A percentile compares a stretch with the other conserved stretches of the same genome.
phyloP scores from a whole-genome alignment of 1,139 yeast species.

The Nakaseomyces bracarensis region DNA sequence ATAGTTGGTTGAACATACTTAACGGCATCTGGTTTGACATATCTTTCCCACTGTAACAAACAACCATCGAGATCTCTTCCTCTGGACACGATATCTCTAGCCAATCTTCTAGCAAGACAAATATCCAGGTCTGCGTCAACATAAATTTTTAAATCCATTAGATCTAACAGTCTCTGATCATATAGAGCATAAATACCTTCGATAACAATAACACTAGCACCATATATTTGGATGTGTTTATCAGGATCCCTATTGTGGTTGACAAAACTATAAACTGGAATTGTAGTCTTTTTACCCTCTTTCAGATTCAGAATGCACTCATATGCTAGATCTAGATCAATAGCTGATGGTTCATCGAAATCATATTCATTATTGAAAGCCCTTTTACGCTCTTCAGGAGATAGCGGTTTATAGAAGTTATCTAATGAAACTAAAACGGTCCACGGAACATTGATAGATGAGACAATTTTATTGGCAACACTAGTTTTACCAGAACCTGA shows the following conservation, averaged over 20 bases:
- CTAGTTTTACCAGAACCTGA: constrained; percentile 96
- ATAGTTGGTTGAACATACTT: constrained; percentile 68
- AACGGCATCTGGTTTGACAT: constrained; percentile 89
- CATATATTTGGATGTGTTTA: constrained; percentile 70
- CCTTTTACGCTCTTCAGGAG: constrained; percentile 45
- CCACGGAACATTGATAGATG: constrained; percentile 85
- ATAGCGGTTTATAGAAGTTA: constrained; percentile 76
- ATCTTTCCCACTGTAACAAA: constrained; percentile 78
- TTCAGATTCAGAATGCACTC: constrained; percentile 59
- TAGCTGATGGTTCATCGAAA: constrained; percentile 76
- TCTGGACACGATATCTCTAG: constrained; percentile 76
- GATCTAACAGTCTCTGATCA: constrained; percentile 55
- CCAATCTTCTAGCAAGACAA: constrained; percentile 78
- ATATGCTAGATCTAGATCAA: constrained; percentile 67
- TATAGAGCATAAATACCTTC: constrained; percentile 87
- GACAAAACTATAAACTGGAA: constrained; percentile 81
- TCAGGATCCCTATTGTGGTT: constrained; percentile 61
- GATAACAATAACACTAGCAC: constrained; percentile 84
- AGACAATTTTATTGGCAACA: constrained; percentile 74
- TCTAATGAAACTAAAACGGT: constrained; percentile 87
- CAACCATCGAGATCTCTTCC: constrained; percentile 81
- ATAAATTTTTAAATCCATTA: constrained; percentile 81
- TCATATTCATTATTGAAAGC: constrained; percentile 70
- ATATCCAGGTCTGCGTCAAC: constrained; percentile 92
- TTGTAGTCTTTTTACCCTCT: constrained; percentile 51